Conservation (phyloP, 495 filamentous ascomycete species). For the Podospora conica region DNA sequence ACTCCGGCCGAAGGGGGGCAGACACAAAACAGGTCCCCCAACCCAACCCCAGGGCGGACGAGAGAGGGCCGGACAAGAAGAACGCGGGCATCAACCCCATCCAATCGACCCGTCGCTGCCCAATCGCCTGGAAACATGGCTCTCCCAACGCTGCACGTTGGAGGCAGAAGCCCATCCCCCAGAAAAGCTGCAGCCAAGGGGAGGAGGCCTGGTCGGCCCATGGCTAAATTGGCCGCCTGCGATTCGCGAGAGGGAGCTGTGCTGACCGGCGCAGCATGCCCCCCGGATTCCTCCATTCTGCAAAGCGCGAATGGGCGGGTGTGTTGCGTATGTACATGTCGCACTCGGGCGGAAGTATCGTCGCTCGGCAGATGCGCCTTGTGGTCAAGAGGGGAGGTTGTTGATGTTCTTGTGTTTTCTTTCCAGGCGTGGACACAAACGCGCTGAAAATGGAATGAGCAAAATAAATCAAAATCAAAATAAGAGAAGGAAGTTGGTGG, state of each 20-base stretch:
- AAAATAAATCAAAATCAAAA: constrained; percentile 11
- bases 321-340: no score
- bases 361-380: neutral
- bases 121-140: constrained; percentile 14
- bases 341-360: neutral
- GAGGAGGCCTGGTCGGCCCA: neutral
- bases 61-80: neutral
- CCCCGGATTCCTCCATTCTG: neutral
- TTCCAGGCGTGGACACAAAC: neutral
- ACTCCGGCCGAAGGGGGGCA: neutral
- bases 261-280: neutral
- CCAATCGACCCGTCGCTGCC: constrained; percentile 17
- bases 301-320: neutral
- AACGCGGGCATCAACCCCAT: constrained; percentile 4
- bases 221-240: constrained; percentile 5
- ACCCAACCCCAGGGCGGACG: neutral
- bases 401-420: neutral
- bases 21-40: neutral
- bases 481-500: neutral
- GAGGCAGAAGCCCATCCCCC: neutral
- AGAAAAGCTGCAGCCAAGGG: constrained; percentile 7
- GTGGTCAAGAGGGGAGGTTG: neutral
- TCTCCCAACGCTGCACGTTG: constrained; percentile 6
- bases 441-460: neutral
- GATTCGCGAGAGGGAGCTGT: neutral